These are phyloP conservation scores for Epichloe sibirici DNA, from an alignment of 2,329 filamentous ascomycete genomes.

Conservation along the genomic window DNA sequence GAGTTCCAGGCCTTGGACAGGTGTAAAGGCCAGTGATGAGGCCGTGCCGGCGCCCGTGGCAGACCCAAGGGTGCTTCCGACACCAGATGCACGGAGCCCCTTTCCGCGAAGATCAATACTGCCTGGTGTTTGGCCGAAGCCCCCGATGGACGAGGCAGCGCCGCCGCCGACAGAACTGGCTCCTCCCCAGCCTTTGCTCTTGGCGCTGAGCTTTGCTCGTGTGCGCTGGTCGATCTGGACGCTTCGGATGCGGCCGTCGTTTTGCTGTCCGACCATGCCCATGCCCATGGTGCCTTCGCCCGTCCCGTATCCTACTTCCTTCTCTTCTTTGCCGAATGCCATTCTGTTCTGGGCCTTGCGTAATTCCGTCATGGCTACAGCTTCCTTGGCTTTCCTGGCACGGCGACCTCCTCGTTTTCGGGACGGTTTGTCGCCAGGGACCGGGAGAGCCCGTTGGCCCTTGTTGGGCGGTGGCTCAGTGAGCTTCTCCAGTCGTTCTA, in stretches of 20 bases:
- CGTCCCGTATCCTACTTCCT: constrained; percentile 79
- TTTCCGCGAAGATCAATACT: constrained; percentile 62
- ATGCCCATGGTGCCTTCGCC: constrained; percentile 78
- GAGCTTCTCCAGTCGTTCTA: constrained; percentile 81
- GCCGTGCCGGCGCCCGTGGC: constrained; percentile 66
- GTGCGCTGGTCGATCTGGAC: constrained; percentile 89
- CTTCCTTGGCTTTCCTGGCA: constrained; percentile 90
- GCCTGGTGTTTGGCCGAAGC: constrained; percentile 52
- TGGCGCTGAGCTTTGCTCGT: constrained; percentile 82
- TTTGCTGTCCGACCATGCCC: constrained; percentile 86
- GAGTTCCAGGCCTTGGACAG: constrained; percentile 86
- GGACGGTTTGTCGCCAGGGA: constrained; percentile 88
- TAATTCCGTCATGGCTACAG: constrained; percentile 90
- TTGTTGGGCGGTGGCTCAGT: constrained; percentile 87
- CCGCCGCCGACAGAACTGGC: constrained; percentile 49
- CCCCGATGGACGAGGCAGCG: constrained; percentile 69
- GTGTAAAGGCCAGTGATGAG: constrained; percentile 83
- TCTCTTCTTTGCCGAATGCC: constrained; percentile 91
- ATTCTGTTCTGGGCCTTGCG: constrained; percentile 93
- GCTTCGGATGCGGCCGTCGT: constrained; percentile 79
- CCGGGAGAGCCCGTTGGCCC: constrained; percentile 72
- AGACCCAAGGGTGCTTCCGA: constrained; percentile 55
- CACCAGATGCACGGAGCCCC: constrained; percentile 69
- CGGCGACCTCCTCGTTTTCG: constrained; percentile 84
- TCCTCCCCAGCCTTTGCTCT: constrained; percentile 89